Evolutionary conservation across 352 stramenopile species (phyloP).

Genomic region (Phytophthora vignae): DNA sequence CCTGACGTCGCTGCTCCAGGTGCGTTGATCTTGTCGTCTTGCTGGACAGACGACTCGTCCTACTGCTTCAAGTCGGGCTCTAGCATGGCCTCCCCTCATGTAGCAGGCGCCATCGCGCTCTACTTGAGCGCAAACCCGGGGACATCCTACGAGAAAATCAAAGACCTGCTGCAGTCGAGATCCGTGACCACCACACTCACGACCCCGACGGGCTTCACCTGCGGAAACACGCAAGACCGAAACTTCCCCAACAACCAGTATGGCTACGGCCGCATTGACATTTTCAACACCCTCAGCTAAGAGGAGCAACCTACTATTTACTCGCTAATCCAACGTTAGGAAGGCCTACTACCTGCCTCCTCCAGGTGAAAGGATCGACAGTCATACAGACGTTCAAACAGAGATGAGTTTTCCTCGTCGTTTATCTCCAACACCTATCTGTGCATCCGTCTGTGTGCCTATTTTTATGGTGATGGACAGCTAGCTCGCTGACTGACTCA

Average conservation of each 20-base stretch:
- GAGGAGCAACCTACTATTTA: neutral
- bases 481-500: no score
- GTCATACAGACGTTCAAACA: neutral
- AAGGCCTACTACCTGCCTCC: neutral
- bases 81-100: constrained; percentile 73
- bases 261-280: constrained; percentile 59
- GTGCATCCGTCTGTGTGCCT: neutral
- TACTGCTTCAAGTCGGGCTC: constrained; percentile 74
- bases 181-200: constrained; percentile 40
- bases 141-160: constrained; percentile 52
- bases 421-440: neutral
- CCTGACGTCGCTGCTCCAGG: constrained; percentile 66
- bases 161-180: constrained; percentile 41
- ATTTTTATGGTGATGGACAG: constrained; percentile 11
- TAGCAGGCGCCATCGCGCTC: constrained; percentile 61
- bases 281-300: constrained; percentile 40
- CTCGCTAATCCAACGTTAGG: neutral
- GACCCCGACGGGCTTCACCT: constrained; percentile 43
- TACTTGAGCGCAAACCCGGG: constrained; percentile 53
- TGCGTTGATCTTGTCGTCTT: constrained; percentile 53
- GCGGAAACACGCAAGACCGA: constrained; percentile 44
- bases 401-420: neutral
- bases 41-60: constrained; percentile 49
- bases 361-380: neutral
- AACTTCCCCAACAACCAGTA: constrained; percentile 73